Base-by-base conservation (phyloP, 768 basidiomycete genomes). In the Boletus rubescentipes region DNA sequence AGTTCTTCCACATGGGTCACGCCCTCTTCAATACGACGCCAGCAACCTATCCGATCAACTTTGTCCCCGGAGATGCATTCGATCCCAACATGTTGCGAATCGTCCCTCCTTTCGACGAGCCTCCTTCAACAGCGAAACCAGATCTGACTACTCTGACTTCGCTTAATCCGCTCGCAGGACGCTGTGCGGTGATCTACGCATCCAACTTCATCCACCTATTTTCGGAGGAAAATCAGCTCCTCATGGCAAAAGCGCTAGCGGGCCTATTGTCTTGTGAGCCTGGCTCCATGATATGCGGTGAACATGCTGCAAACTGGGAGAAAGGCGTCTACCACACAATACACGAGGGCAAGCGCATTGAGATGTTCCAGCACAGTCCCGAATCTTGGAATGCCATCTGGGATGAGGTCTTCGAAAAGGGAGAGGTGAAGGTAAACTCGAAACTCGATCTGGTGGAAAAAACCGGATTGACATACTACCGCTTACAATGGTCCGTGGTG, bases 1-100 rank as follows among this genome's bases (percentile, higher is more conserved):
- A 68, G 3, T 87, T 81, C 55, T 82, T 81, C 78, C 72, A 79
- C 2, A 66, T 79, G 8, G 84, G 85, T 1, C 84, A 87, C 52
- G 74, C 79, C 30, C 72, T 89, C 16, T 89, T 87, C 73, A 78
- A 67, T 38, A 77, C 80, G 2, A 81, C 78, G 0, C 75, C 78
- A 0, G 74, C 74, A 38, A 72, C 76, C 0, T 87, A 83, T 61
- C 80, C 83, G 0, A 37, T 15, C 75, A 65, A 67, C 0, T 85
- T 87, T 63, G 51, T 88, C 23, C 60, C 73, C 2, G 87, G 86
- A 1, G 79, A 88, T 53, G 73, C 69, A 0, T 78, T 88, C 36
- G 76, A 85, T 51, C 65, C 76, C 12, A 49, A 61, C 0, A 67
- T 79, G 26, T 72, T 86, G 21, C 53, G 53, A 10, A 69, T 74